Evolutionary conservation across 2,329 filamentous ascomycete species (phyloP), one percentile per base, ranked within the genome.

Genomic region (Fusarium odoratissimum): DNA sequence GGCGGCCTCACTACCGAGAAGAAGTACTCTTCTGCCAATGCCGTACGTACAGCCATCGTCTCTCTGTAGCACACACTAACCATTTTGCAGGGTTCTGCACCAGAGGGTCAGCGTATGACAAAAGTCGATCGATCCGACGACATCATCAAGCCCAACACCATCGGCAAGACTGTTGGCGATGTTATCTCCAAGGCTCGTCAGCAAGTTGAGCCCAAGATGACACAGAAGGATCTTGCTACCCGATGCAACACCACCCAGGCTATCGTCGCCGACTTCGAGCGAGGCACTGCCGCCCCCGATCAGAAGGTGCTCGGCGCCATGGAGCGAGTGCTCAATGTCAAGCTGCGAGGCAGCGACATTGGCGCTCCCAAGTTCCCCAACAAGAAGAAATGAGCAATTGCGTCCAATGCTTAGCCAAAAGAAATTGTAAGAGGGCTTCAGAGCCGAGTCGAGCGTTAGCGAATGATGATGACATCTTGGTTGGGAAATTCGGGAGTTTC

Each of bases 61-160:
- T 16, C 42, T 25, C 8, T 25, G 31, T 67, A 31, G 9, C 38
- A 59, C 17, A 13, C 48, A 31, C 13, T 81, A 46, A 80, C 58
- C 55, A 28, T n/a, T 37, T 31, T 11, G 19, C 28, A 83, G 82
- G 35, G 69, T 23, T 72, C 75, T 30, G 71, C 75, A 59, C 77
- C 77, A 75, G 95, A 98, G 85, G 96, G 96, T 77, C 96, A 99
- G 86, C 95, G 94, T 81, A 89, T 98, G 75, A 98, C 96, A 76
- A 98, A 98, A 88, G 95, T 99, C 83, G 96, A 98, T 88, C 95
- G 95, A 77, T 92, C 91, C 82, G 95, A 98, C 87, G 96, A 98
- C 82, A 97, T 98, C 85, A 92, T 98, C 85, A 97, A 97, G 87
- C 95, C 95, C 80, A 97, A 97, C 86, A 97, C 94, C 51, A 88